Percentiles rank a stretch among this genome's conserved stretches.
These are phyloP conservation scores for Candida lessepsii DNA, from an alignment of 805 yeast genomes.

Conservation along the genomic window DNA sequence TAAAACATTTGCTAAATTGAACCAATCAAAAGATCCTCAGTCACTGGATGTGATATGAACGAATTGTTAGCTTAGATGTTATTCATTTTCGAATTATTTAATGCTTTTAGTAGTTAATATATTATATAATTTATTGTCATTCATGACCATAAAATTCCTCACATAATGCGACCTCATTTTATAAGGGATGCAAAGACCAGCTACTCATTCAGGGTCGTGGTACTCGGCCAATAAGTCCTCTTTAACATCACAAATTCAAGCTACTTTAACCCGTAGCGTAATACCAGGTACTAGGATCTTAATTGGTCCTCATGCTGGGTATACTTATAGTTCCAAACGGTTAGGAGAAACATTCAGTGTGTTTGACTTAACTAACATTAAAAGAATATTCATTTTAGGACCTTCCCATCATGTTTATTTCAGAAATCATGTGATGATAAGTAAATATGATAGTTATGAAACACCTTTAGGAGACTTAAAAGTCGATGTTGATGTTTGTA, in stretches of 20 bases:
- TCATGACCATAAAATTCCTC: no score
- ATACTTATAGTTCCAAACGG: slow-evolving; percentile 72
- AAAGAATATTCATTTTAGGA: slow-evolving; percentile 77
- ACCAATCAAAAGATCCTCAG: no score
- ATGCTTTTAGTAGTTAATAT: no score
- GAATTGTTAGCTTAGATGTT: no score
- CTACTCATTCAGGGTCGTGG: slow-evolving; percentile 94
- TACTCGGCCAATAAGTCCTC: slow-evolving; percentile 49
- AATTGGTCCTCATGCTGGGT: slow-evolving; percentile 80
- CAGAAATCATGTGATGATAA: slow-evolving; percentile 53
- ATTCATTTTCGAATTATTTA: no score
- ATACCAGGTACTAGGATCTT: slow-evolving; percentile 40
- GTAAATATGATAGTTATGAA: slow-evolving; percentile 54
- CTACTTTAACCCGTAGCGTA: slow-evolving; percentile 22
- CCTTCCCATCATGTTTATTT: slow-evolving; percentile 92
- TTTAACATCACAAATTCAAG: slow-evolving; percentile 48
- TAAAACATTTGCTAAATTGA: not conserved
- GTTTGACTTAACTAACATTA: slow-evolving; percentile 57
- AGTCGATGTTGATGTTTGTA: slow-evolving; percentile 55
- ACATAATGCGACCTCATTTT: no score
- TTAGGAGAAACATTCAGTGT: slow-evolving; percentile 74
- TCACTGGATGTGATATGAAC: no score
- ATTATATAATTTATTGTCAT: no score
- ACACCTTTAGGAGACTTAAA: slow-evolving; percentile 81
- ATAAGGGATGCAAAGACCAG: slow-evolving; percentile 44